Conservation (phyloP, 192 early-diverging fungal genomes). For the Anaeromyces robustus region DNA sequence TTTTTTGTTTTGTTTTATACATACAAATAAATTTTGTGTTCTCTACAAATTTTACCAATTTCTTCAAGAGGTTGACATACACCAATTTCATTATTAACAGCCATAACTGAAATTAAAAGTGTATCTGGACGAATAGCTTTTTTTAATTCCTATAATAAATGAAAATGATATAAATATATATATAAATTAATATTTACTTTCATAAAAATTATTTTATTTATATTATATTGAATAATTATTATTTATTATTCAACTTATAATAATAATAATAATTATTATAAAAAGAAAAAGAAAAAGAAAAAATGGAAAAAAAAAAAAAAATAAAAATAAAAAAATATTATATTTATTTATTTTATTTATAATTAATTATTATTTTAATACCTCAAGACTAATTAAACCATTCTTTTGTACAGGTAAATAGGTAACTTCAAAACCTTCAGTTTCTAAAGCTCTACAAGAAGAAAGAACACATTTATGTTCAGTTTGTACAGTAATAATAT, state of each 20-base stretch:
- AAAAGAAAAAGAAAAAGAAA: too few relatives aligned
- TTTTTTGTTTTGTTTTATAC: too few relatives aligned
- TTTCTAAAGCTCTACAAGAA: constrained; percentile 85
- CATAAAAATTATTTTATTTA: too few relatives aligned
- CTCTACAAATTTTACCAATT: constrained; percentile 72
- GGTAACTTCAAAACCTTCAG: constrained; percentile 90
- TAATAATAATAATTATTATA: too few relatives aligned
- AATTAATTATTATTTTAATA: too few relatives aligned
- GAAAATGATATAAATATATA: constrained; percentile 8
- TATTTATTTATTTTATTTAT: too few relatives aligned
- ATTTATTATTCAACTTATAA: too few relatives aligned
- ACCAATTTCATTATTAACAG: constrained; percentile 97
- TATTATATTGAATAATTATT: too few relatives aligned
- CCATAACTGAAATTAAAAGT: constrained; percentile 82
- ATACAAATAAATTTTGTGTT: constrained; percentile 72
- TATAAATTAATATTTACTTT: neutral
- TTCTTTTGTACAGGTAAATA: constrained; percentile 76
- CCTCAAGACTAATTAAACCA: constrained; percentile 67
- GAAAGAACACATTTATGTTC: constrained; percentile 98
- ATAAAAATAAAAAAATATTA: neutral
- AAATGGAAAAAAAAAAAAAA: neutral
- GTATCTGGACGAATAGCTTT: constrained; percentile 81
- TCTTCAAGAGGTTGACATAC: constrained; percentile 83
- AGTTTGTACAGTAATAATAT: constrained; percentile 91
- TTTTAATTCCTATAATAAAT: constrained; percentile 38